Evolutionary conservation across 2,329 filamentous ascomycete genomes (phyloP), one percentile per base, ranked within the genome.

Genomic region (Colletotrichum viniferum): DNA sequence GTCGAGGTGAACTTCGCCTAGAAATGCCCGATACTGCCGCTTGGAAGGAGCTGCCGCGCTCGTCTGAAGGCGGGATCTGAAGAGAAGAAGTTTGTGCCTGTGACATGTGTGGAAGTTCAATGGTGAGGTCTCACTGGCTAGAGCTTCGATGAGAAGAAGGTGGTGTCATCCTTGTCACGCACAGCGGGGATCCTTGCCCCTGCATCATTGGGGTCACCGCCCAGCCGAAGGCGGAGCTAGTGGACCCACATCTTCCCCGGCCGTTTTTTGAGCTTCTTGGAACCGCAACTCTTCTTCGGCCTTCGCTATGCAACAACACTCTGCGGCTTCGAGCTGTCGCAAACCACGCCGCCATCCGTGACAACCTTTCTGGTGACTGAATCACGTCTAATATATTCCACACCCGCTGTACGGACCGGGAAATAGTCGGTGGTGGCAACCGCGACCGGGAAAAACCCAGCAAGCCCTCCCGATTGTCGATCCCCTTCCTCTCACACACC

Each of bases 181-280:
- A 13, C 55, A 67, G 32, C 73, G 56, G 30, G 56, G 56, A 36
- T 48, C 73, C 69, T 56, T 72, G 72, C 32, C 32, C 36, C 38
- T 68, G 69, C 69, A 73, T 38, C n/a, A 43, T 28, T 21, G 56
- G 26, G 52, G 63, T 55, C 48, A 38, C 48, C 18, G 48, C 58
- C 52, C 56, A 69, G 32, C 28, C 38, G 13, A 13, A 64, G 58
- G 67, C 68, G 36, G 72, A 67, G 13, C 56, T 30, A 28, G 14
- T 6, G 21, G 32, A 9, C 43, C 73, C 73, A 75, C 43, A 52
- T 26, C 18, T 24, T 34, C 16, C 32, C 62, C 69, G 56, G 32
- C 73, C 55, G 10, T 67, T 60, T 74, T 58, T 75, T 52, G 64
- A 72, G 55, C 68, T 71, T 74, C 52, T 71, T 74, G 12, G 60